Base-by-base conservation (phyloP, 1,284 basidiomycete genomes). In the Peniophora sp. region DNA sequence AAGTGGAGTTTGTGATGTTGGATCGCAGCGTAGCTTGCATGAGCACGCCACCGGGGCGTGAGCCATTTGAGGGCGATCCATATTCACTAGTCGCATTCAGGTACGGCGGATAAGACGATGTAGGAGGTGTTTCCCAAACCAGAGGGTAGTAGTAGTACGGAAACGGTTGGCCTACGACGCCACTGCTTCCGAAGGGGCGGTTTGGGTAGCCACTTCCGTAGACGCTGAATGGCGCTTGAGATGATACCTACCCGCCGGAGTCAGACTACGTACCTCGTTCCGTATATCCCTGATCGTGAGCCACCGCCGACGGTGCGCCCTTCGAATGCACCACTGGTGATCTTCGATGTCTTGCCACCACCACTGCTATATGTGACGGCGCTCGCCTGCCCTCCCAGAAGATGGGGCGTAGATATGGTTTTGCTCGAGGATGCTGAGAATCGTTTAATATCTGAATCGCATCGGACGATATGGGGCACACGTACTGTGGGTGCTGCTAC, bases 91-190 rank as follows among this genome's bases (percentile, higher is more conserved):
- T 41, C 8, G 37, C 37, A n/a, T 41, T n/a, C 15, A 41, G 15
- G n/a, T 41, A 41, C 8, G 37, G 37, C 15, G 37, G 37, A n/a
- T 41, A 41, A 5, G 15, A 41, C 12, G 20, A 10, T 11, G 66
- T 20, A 39, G 36, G n/a, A n/a, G 39, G 23, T 22, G 55, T 62
- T 44, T 52, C 75, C 70, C 75, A 83, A 3, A 73, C 70, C 9
- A 83, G 53, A 3, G 80, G 81, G 78, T 79, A 83, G 61, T 79
- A 83, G 51, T 64, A 68, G 52, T 70, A 72, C n/a, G 69, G 69
- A 52, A 71, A 67, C 0, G 66, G 66, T 0, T 57, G 59, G 1
- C 63, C 63, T 1, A 39, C 2, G 20, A 72, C 69, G 32, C 68
- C 65, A 20, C 15, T n/a, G 37, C 37, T 20, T 12, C 27, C 27